Percentiles rank a stretch among this genome's conserved stretches.
Conservation (phyloP, 1,139 yeast species). For the Groenewaldozyma auringiensis region DNA sequence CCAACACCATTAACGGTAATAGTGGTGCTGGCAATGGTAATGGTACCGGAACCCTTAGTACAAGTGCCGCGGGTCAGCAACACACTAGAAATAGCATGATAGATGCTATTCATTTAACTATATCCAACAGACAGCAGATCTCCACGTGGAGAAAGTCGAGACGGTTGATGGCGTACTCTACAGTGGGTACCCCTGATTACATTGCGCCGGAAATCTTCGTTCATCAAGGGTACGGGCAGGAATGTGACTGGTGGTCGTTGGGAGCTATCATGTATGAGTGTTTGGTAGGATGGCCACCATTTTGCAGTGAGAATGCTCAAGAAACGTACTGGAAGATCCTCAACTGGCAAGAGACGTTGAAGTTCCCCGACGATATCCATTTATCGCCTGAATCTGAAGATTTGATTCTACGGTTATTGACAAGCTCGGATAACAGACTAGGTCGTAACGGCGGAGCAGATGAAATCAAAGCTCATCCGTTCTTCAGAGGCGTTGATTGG, state of each 20-base stretch:
- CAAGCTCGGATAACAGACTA: constrained; percentile 75
- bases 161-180: constrained; percentile 94
- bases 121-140: constrained; percentile 94
- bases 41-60: constrained; percentile 14
- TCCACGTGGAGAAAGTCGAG: constrained; percentile 98
- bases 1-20: constrained; percentile 14
- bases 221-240: constrained; percentile 97
- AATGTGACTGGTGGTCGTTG: constrained; percentile 99
- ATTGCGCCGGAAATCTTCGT: constrained; percentile 97
- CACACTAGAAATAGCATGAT: constrained; percentile 67
- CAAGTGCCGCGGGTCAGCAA: constrained; percentile 11
- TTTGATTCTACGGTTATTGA: constrained; percentile 71
- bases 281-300: constrained; percentile 98
- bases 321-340: constrained; percentile 92
- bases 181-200: constrained; percentile 98
- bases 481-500: constrained; percentile 97
- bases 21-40: constrained; percentile 9
- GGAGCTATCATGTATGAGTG: constrained; percentile 99
- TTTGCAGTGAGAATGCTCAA: constrained; percentile 97
- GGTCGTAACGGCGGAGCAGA: constrained; percentile 93
- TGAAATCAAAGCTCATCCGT: constrained; percentile 86
- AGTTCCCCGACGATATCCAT: constrained; percentile 94
- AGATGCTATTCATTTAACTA: constrained; percentile 90
- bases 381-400: constrained; percentile 92
- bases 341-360: constrained; percentile 89